These are phyloP conservation scores for Pseudogymnoascus sp. DNA, from an alignment of 2,329 filamentous ascomycete genomes.

Conservation along the genomic window DNA sequence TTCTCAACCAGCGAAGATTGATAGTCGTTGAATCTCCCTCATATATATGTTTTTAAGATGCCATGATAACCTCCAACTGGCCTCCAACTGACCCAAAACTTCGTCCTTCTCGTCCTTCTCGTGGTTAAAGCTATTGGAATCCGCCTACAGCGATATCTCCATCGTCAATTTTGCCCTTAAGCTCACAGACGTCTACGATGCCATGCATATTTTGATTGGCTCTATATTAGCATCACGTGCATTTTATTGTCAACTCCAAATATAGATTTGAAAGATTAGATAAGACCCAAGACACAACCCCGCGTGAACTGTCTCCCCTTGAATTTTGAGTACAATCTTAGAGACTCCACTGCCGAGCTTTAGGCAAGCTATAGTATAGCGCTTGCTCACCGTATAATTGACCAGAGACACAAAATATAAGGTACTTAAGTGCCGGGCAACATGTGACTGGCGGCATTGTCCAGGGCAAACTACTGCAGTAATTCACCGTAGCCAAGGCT, in stretches of 20 bases:
- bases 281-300: background rate
- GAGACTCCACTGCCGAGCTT: background rate
- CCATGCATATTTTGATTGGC: too few species aligned
- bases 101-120: too few species aligned
- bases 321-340: background rate
- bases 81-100: too few species aligned
- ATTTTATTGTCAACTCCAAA: too few species aligned
- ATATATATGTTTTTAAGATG: too few species aligned
- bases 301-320: background rate
- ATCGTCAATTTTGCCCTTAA: too few species aligned
- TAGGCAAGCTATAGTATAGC: background rate
- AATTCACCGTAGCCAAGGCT: background rate
- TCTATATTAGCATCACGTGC: background rate
- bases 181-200: too few species aligned
- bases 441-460: background rate
- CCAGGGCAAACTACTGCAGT: background rate
- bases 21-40: too few species aligned
- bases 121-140: too few species aligned
- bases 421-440: background rate
- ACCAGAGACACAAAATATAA: background rate
- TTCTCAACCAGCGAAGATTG: too few species aligned
- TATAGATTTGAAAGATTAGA: background rate
- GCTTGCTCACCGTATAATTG: slow-evolving; percentile 1
- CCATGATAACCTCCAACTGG: too few species aligned
- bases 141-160: too few species aligned